phyloP scores from a whole-genome alignment of 2,329 filamentous ascomycete genomes.

The Claviceps citrina region DNA sequence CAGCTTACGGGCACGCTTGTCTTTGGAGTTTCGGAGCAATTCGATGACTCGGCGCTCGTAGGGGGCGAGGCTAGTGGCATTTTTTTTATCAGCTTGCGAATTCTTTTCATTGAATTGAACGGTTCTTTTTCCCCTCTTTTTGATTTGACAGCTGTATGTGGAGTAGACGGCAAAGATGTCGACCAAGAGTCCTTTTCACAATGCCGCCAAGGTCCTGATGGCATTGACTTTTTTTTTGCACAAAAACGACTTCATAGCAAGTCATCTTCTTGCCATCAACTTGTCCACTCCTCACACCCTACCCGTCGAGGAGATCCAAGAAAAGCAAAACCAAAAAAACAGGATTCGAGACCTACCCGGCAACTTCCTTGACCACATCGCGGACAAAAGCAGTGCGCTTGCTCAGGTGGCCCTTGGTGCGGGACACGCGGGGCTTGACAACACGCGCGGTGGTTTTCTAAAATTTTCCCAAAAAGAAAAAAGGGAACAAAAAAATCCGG shows the following conservation, averaged over 20 bases:
- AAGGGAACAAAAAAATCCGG: slow-evolving; percentile 11
- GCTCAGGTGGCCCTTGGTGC: slow-evolving; percentile 89
- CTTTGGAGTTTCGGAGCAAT: slow-evolving; percentile 96
- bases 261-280: too few species aligned
- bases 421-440: slow-evolving; percentile 61
- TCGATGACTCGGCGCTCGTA: slow-evolving; percentile 99
- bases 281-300: too few species aligned
- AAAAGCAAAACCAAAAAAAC: background rate
- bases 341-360: slow-evolving; percentile 49
- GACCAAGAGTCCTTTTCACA: too few species aligned
- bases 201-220: too few species aligned
- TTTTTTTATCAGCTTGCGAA: too few species aligned
- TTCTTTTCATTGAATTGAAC: too few species aligned
- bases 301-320: background rate
- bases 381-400: slow-evolving; percentile 95
- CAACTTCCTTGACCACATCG: slow-evolving; percentile 96
- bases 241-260: background rate
- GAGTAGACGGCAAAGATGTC: background rate
- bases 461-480: slow-evolving; percentile 12
- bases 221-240: too few species aligned
- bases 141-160: background rate
- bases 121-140: background rate
- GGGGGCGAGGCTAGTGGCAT: slow-evolving; percentile 52
- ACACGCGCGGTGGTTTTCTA: slow-evolving; percentile 74
- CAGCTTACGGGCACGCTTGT: slow-evolving; percentile 97